These are phyloP conservation scores for Pichia heedii DNA, from an alignment of 805 yeast species.

Conservation along the genomic window DNA sequence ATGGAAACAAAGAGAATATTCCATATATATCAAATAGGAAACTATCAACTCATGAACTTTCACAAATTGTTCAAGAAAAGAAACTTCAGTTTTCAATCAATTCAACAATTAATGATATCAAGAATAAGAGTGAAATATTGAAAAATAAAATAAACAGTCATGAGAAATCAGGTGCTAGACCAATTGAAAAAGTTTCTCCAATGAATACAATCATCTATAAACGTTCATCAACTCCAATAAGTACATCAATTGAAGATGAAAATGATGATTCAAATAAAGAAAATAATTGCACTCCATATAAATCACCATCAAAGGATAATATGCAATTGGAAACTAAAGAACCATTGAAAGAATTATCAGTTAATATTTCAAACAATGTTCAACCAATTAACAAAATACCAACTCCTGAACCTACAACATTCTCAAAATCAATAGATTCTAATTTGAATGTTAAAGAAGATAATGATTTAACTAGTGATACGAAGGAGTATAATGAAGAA, in stretches of 20 bases:
- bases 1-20: neutral
- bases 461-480: neutral
- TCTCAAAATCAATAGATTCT: too few relatives aligned
- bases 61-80: constrained; percentile 4
- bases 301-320: neutral
- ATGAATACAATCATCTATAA: constrained; percentile 12
- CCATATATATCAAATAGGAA: neutral
- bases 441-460: neutral
- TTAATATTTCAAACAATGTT: neutral
- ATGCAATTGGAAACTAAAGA: neutral
- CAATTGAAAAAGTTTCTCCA: constrained; percentile 6
- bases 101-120: constrained; percentile 7
- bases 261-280: neutral
- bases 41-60: constrained; percentile 3
- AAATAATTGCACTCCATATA: neutral
- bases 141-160: neutral
- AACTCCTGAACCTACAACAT: neutral
- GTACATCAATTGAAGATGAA: neutral
- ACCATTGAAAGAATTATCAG: neutral
- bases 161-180: constrained; percentile 5
- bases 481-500: neutral
- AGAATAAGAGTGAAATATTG: neutral
- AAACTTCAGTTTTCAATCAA: constrained; percentile 6
- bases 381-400: neutral
- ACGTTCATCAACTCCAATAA: constrained; percentile 5